Percentiles rank a stretch among this genome's conserved stretches.
phyloP scores from a whole-genome alignment of 2,329 filamentous ascomycete species.

The Herpomyces periplanetae region DNA sequence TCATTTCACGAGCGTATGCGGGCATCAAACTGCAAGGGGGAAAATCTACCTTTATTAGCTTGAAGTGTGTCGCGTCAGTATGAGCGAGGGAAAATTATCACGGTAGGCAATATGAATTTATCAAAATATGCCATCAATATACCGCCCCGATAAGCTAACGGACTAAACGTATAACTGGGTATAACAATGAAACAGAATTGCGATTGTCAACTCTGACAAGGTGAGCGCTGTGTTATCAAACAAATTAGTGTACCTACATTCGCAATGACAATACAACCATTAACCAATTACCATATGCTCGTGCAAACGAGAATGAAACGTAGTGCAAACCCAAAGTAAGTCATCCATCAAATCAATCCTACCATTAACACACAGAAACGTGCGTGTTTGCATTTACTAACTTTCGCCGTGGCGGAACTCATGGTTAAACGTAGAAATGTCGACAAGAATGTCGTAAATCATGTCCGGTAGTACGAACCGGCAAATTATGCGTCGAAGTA shows the following conservation, averaged over 20 bases:
- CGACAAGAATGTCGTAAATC: constrained; percentile 97
- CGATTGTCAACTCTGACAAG: constrained; percentile 96
- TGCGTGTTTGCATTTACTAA: constrained; percentile 4
- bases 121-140: too few relatives aligned
- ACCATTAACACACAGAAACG: constrained; percentile 2
- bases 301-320: neutral
- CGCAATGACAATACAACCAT: constrained; percentile 5
- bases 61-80: too few relatives aligned
- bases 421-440: constrained; percentile 29
- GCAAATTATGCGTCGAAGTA: constrained; percentile 93
- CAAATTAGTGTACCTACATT: constrained; percentile 8
- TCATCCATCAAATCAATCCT: constrained; percentile 1
- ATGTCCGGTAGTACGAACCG: constrained; percentile 79
- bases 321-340: constrained; percentile 57
- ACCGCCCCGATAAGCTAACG: too few relatives aligned
- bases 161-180: too few relatives aligned
- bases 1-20: too few relatives aligned
- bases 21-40: too few relatives aligned
- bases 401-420: constrained; percentile 4
- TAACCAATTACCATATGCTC: constrained; percentile 3
- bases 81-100: too few relatives aligned
- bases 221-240: constrained; percentile 10
- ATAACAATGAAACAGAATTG: too few relatives aligned
- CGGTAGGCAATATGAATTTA: too few relatives aligned
- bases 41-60: too few relatives aligned